Conservation (phyloP, 2,329 filamentous ascomycete genomes). For the Claviceps humidiphila region DNA sequence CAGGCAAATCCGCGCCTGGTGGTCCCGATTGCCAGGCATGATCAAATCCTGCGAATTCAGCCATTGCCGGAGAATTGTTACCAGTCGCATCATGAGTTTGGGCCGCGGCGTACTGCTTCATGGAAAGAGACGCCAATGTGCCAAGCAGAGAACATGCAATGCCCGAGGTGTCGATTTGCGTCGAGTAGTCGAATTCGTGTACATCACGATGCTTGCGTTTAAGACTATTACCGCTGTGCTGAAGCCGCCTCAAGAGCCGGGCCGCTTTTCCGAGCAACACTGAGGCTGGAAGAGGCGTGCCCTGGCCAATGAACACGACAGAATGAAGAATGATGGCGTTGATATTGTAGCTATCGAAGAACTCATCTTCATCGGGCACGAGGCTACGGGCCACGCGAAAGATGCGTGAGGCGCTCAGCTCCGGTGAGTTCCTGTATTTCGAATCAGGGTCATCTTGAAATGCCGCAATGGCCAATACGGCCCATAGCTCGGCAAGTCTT, state of each 20-base stretch:
- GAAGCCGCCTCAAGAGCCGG: slow-evolving; percentile 24
- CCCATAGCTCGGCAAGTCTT: slow-evolving; percentile 45
- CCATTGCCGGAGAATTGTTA: background rate
- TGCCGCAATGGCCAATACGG: slow-evolving; percentile 42
- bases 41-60: slow-evolving; percentile 1
- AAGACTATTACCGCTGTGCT: background rate
- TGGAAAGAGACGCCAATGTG: slow-evolving; percentile 1
- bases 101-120: background rate
- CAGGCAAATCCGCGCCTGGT: background rate
- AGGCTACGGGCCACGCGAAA: slow-evolving; percentile 36
- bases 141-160: slow-evolving; percentile 52
- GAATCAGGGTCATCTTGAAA: slow-evolving; percentile 30
- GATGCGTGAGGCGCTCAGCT: slow-evolving; percentile 20
- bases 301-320: slow-evolving; percentile 47
- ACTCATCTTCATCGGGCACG: slow-evolving; percentile 34
- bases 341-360: slow-evolving; percentile 27
- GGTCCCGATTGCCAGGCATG: slow-evolving; percentile 1
- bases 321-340: slow-evolving; percentile 39
- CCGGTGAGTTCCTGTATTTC: background rate
- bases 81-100: background rate
- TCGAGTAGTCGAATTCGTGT: slow-evolving; percentile 5
- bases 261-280: slow-evolving; percentile 51
- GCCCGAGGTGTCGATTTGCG: slow-evolving; percentile 12
- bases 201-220: background rate
- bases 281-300: slow-evolving; percentile 47